A percentile compares a stretch with the other conserved stretches of the same genome.
Evolutionary conservation across 768 basidiomycete species (phyloP).

Genomic region (Amanita pseudoporphyria): DNA sequence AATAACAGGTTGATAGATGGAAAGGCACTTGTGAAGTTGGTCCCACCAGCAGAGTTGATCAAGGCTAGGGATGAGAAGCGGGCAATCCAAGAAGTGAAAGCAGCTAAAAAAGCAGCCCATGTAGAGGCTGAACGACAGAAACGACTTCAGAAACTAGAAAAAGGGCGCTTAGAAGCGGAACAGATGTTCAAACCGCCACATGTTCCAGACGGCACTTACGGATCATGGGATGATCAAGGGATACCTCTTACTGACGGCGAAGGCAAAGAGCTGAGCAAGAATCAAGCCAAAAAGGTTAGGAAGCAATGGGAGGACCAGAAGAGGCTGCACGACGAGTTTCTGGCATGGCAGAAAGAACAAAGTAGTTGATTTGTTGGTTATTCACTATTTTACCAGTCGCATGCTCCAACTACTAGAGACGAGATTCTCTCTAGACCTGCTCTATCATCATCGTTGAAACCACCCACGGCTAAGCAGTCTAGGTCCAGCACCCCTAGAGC

Average conservation of each 20-base stretch:
- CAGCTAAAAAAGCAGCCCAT: constrained; percentile 66
- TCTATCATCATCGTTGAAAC: constrained; percentile 72
- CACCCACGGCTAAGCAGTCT: constrained; percentile 64
- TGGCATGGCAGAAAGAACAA: constrained; percentile 33
- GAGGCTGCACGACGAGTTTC: constrained; percentile 73
- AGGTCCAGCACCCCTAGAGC: constrained; percentile 69
- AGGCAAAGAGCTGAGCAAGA: constrained; percentile 83
- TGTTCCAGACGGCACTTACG: constrained; percentile 60
- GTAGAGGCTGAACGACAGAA: constrained; percentile 58
- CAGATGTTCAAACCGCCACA: constrained; percentile 84
- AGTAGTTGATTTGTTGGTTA: constrained; percentile 10
- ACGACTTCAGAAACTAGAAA: constrained; percentile 73
- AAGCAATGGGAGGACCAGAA: constrained; percentile 70
- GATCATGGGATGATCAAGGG: constrained; percentile 79
- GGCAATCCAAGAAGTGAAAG: constrained; percentile 63
- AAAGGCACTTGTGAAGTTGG: constrained; percentile 90
- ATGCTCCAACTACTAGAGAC: constrained; percentile 47
- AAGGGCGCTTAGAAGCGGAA: constrained; percentile 62
- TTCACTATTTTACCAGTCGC: constrained; percentile 47
- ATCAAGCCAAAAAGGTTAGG: constrained; percentile 58
- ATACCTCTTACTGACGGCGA: constrained; percentile 78
- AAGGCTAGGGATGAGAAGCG: constrained; percentile 85
- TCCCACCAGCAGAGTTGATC: constrained; percentile 72
- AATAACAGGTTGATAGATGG: constrained; percentile 49
- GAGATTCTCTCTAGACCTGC: constrained; percentile 70